phyloP scores from a whole-genome alignment of 73 alveolate species.

The Vitrella brassicaformis region DNA sequence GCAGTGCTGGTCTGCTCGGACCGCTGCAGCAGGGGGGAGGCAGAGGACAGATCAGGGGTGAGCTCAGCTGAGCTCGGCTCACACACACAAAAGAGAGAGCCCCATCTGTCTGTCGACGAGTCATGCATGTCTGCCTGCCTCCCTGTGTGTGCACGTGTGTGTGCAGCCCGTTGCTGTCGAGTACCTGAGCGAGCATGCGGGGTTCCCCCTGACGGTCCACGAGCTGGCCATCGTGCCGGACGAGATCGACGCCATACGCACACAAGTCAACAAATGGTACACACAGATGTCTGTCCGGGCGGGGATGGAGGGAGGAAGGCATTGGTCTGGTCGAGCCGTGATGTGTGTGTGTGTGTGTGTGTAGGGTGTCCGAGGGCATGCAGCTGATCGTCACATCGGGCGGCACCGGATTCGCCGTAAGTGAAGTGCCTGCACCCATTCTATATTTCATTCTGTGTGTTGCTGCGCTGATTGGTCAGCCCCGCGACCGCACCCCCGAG shows the following conservation, averaged over 20 bases:
- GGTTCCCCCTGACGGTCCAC: background rate
- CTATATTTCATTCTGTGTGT: too few species aligned
- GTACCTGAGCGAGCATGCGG: background rate
- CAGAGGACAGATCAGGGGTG: constrained; percentile 7
- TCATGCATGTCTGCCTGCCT: background rate
- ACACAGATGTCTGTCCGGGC: background rate
- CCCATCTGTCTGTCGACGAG: background rate
- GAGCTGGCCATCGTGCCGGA: background rate
- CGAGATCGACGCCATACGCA: background rate
- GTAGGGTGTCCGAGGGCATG: background rate
- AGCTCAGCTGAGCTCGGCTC: background rate
- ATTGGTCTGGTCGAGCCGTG: background rate
- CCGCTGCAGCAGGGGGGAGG: constrained; percentile 5
- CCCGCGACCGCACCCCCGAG: background rate
- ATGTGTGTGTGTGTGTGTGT: background rate
- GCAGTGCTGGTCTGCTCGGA: constrained; percentile 4
- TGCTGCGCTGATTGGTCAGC: too few species aligned
- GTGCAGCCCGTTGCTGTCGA: background rate
- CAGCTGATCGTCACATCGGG: background rate
- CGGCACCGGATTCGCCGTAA: background rate
- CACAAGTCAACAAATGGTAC: background rate
- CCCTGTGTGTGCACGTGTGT: background rate
- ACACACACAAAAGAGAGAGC: background rate
- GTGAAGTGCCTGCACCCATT: too few species aligned
- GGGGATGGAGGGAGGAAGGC: background rate